Evolutionary conservation across 306 rosid genomes (phyloP).

Genomic region (Prunus campanulata): DNA sequence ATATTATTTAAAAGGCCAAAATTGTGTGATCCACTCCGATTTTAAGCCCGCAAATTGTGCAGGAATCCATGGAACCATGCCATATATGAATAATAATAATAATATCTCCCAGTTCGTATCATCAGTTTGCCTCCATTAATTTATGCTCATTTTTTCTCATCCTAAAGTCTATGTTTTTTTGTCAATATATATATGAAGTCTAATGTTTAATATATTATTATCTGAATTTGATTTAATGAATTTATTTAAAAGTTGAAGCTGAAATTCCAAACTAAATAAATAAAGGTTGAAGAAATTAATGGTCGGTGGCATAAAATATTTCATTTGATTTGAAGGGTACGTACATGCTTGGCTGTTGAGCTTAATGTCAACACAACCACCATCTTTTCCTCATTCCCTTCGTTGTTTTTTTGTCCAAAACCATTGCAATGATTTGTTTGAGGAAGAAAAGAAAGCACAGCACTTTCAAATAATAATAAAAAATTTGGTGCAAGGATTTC

Average conservation of each 20-base stretch:
- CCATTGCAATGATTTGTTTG: not conserved
- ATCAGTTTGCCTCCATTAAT: not conserved
- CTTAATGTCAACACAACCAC: not conserved
- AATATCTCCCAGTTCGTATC: not conserved
- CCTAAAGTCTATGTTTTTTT: no score
- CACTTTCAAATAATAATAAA: not conserved
- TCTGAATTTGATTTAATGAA: not conserved
- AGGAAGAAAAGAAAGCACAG: not conserved
- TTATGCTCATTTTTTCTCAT: not conserved
- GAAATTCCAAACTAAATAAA: not conserved
- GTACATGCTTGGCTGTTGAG: not conserved
- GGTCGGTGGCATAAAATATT: not conserved
- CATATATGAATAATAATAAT: not conserved
- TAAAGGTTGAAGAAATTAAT: not conserved
- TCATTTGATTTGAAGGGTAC: not conserved
- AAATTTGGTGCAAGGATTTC: not conserved
- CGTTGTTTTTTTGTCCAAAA: not conserved
- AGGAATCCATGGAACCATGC: slow-evolving; percentile 14
- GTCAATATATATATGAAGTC: no score
- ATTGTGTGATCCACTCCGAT: not conserved
- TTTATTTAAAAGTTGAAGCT: not conserved
- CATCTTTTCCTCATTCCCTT: not conserved
- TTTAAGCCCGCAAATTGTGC: slow-evolving; percentile 7
- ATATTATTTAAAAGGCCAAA: not conserved
- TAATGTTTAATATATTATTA: not conserved